phyloP scores from a whole-genome alignment of 345 rosid genomes.

The Diplotaxis tenuifolia region DNA sequence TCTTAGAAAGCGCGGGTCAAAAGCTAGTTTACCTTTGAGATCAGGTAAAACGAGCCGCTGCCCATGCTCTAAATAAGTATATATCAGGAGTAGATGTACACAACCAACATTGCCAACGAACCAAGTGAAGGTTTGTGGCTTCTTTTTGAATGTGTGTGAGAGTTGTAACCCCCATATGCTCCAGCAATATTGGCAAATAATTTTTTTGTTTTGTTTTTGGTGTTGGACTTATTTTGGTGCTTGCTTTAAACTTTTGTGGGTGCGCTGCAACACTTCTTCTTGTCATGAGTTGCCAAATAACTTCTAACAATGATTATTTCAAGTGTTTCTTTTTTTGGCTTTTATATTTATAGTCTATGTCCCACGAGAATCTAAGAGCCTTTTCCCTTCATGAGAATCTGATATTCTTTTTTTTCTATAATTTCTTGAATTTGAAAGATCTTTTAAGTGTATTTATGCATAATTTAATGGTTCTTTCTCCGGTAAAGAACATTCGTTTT shows the following conservation, averaged over 20 bases:
- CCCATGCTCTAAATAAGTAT: too few relatives aligned
- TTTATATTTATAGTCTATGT: conserved; percentile 2
- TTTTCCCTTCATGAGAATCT: conserved; percentile 1
- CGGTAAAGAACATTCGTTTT: not conserved
- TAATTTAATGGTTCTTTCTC: conserved; percentile 2
- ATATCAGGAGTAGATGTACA: not conserved
- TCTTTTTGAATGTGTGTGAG: not conserved
- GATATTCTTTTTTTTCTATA: not conserved
- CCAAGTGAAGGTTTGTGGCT: conserved; percentile 32
- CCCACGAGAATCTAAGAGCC: conserved; percentile 1
- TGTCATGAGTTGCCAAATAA: conserved; percentile 24
- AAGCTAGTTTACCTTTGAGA: too few relatives aligned
- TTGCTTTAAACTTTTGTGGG: conserved; percentile 34
- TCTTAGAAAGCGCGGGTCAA: too few relatives aligned
- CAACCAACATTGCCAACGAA: conserved; percentile 15
- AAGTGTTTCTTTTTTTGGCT: not conserved
- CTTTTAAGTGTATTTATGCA: conserved; percentile 6
- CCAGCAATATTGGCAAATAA: conserved; percentile 20
- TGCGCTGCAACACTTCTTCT: conserved; percentile 33
- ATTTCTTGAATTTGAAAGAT: conserved; percentile 7
- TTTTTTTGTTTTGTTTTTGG: too few relatives aligned
- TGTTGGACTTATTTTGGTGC: too few relatives aligned
- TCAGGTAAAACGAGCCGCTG: too few relatives aligned
- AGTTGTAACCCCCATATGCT: conserved; percentile 33
- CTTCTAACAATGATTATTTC: conserved; percentile 31